These are phyloP conservation scores for Lathyrus oleraceus DNA, from an alignment of 306 rosid species.

Conservation along the genomic window DNA sequence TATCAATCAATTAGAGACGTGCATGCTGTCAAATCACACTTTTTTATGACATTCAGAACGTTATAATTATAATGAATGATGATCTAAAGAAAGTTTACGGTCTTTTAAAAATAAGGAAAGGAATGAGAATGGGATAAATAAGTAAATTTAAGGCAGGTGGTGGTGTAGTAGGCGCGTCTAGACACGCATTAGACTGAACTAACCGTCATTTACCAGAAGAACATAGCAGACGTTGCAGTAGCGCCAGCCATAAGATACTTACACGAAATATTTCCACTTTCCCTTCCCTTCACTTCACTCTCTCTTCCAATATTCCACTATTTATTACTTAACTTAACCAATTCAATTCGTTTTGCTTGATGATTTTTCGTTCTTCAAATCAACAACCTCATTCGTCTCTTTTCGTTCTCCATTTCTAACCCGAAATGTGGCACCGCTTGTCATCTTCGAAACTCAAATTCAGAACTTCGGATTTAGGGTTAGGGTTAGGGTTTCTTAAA, in stretches of 20 bases:
- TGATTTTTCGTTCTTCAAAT: constrained; percentile 21
- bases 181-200: not conserved
- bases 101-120: too few species aligned
- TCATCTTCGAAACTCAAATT: constrained; percentile 24
- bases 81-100: too few species aligned
- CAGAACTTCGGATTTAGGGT: constrained; percentile 21
- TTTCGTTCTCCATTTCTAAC: not conserved
- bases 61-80: too few species aligned
- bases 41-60: too few species aligned
- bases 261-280: not conserved
- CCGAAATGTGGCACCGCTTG: constrained; percentile 43
- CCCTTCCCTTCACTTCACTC: not conserved
- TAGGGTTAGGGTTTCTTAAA: constrained; percentile 35
- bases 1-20: too few species aligned
- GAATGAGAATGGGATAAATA: too few species aligned
- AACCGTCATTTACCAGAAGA: constrained; percentile 35
- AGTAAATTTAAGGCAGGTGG: constrained; percentile 3
- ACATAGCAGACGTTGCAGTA: constrained; percentile 35
- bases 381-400: not conserved
- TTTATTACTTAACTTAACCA: not conserved
- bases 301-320: not conserved
- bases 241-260: constrained; percentile 17
- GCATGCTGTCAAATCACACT: too few species aligned
- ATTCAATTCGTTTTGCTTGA: not conserved
- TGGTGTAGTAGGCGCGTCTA: not conserved